Conservation (phyloP, 2,329 filamentous ascomycete species). For the Aquanectria penicillioides region DNA sequence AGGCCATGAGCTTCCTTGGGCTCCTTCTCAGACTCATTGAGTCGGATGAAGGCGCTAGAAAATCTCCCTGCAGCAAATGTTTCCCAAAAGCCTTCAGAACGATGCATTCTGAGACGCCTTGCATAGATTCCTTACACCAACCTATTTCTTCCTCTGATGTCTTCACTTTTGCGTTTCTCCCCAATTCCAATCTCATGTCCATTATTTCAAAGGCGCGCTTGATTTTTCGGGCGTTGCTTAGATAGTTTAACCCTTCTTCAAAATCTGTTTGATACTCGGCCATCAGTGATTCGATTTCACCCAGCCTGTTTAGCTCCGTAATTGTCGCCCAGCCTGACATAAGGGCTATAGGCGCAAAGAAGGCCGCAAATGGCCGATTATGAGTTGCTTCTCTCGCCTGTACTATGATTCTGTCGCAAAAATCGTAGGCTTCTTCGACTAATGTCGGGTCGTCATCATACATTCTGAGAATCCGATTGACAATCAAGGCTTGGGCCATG, state of each 20-base stretch:
- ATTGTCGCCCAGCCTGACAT: conserved; percentile 4
- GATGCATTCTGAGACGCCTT: not conserved
- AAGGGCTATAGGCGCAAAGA: conserved; percentile 4
- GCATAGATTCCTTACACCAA: not conserved
- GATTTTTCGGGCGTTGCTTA: not conserved
- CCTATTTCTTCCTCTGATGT: not conserved
- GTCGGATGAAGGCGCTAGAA: too few relatives aligned
- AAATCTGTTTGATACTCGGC: conserved; percentile 1
- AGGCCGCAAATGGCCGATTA: conserved; percentile 4
- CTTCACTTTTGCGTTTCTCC: not conserved
- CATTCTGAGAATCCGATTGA: conserved; percentile 7
- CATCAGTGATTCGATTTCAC: not conserved
- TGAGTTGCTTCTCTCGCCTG: not conserved
- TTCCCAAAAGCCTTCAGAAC: not conserved
- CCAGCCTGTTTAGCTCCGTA: not conserved
- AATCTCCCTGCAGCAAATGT: not conserved
- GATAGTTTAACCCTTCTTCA: not conserved
- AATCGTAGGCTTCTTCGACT: not conserved
- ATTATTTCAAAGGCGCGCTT: not conserved
- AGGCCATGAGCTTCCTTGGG: too few relatives aligned
- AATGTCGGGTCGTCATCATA: not conserved
- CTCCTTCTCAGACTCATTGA: too few relatives aligned
- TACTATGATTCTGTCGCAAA: not conserved
- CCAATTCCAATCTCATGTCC: not conserved
- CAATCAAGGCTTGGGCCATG: conserved; percentile 6